phyloP scores from a whole-genome alignment of 371 early-diverging fungal genomes.

The Mortierella sp. region DNA sequence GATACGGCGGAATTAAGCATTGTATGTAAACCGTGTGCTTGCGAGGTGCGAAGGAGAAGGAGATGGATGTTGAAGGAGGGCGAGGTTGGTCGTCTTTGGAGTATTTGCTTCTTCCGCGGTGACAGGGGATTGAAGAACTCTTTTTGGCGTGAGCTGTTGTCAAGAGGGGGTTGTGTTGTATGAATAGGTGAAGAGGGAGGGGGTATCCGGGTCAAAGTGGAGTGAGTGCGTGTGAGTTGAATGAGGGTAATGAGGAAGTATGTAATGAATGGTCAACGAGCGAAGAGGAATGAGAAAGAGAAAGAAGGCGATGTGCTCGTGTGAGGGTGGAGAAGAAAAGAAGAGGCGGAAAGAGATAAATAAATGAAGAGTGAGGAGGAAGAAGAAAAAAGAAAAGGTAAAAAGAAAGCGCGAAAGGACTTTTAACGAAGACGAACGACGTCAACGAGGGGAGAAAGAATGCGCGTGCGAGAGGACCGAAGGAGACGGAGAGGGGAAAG shows the following conservation, averaged over 20 bases:
- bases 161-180: not conserved
- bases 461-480: not conserved
- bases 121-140: not conserved
- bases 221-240: not conserved
- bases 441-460: not conserved
- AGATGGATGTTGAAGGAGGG: not conserved
- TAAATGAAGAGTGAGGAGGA: not conserved
- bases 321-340: not conserved
- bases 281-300: not conserved
- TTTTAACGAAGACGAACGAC: not conserved
- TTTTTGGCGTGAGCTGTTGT: not conserved
- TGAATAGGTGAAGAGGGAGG: not conserved
- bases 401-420: not conserved
- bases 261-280: not conserved
- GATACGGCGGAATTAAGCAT: conserved; percentile 19
- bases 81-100: not conserved
- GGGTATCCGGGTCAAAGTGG: no score
- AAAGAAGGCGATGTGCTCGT: not conserved
- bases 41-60: not conserved
- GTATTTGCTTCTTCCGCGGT: not conserved
- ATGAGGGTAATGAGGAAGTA: not conserved
- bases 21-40: not conserved
- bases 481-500: not conserved
- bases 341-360: no score
- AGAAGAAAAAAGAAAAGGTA: not conserved